A percentile compares a stretch with the other conserved stretches of the same genome.
Evolutionary conservation across 495 filamentous ascomycete genomes (phyloP).

Genomic region (Aspergillus sclerotiicarbonarius): DNA sequence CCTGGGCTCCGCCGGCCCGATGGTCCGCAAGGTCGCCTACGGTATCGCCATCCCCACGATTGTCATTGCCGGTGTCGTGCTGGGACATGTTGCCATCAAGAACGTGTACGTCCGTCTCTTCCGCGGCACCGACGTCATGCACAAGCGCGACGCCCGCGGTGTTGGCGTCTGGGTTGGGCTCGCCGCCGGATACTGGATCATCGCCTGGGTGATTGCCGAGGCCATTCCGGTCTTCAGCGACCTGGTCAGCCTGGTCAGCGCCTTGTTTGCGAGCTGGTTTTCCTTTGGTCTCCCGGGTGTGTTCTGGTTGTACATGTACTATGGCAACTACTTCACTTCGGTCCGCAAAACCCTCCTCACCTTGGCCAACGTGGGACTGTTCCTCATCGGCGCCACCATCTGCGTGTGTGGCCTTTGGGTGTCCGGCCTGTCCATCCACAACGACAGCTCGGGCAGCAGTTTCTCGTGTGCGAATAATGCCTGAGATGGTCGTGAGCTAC

Average conservation of each 20-base stretch:
- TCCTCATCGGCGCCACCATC: conserved; percentile 28
- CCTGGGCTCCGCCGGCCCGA: conserved; percentile 59
- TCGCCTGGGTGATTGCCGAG: conserved; percentile 71
- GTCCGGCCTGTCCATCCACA: conserved; percentile 15
- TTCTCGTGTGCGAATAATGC: conserved; percentile 20
- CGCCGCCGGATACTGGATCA: conserved; percentile 52
- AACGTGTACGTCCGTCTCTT: conserved; percentile 66
- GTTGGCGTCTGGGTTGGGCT: conserved; percentile 57
- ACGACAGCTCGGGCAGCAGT: conserved; percentile 3
- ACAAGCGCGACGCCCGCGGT: conserved; percentile 48
- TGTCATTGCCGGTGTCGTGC: conserved; percentile 49
- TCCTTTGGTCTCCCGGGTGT: conserved; percentile 43
- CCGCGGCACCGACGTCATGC: conserved; percentile 55
- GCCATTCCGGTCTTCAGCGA: conserved; percentile 72
- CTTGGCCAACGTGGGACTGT: conserved; percentile 26
- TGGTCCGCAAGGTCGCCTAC: conserved; percentile 67
- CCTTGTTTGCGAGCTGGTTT: conserved; percentile 32
- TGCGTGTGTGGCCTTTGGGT: conserved; percentile 11
- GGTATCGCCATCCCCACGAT: conserved; percentile 73
- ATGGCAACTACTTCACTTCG: conserved; percentile 28
- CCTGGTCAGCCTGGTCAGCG: conserved; percentile 49
- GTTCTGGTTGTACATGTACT: conserved; percentile 45
- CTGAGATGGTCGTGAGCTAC: background rate
- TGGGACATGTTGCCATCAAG: conserved; percentile 58
- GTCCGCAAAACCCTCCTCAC: conserved; percentile 33